These are phyloP conservation scores for Ceratocystis alfenasii DNA, from an alignment of 2,329 filamentous ascomycete species.

Conservation along the genomic window DNA sequence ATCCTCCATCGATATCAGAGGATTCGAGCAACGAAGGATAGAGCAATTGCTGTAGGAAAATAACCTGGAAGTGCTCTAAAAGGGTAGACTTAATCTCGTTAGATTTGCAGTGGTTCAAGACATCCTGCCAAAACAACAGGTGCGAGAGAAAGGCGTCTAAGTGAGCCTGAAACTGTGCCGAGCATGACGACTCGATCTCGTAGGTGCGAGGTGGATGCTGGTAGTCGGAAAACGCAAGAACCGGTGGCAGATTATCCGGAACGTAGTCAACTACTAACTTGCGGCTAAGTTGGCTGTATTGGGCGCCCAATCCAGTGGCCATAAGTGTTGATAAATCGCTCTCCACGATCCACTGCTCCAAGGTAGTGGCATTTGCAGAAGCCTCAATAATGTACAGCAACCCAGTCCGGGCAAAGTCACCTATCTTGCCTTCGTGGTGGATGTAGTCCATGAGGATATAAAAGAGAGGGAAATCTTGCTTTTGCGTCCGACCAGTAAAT, in stretches of 20 bases:
- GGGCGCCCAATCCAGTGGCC: slow-evolving; percentile 82
- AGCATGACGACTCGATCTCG: slow-evolving; percentile 62
- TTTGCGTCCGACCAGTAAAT: slow-evolving; percentile 74
- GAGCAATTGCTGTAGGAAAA: slow-evolving; percentile 89
- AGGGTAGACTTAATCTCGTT: slow-evolving; percentile 84
- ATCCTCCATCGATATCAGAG: slow-evolving; percentile 91
- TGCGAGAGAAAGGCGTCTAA: slow-evolving; percentile 91
- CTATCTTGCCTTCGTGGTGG: slow-evolving; percentile 84
- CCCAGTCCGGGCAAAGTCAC: slow-evolving; percentile 90
- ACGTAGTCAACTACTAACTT: slow-evolving; percentile 72
- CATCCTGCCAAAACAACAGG: slow-evolving; percentile 94
- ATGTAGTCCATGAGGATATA: slow-evolving; percentile 95
- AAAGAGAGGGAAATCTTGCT: slow-evolving; percentile 89
- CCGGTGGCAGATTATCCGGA: slow-evolving; percentile 63
- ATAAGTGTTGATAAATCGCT: slow-evolving; percentile 93
- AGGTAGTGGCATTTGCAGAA: slow-evolving; percentile 63
- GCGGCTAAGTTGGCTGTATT: slow-evolving; percentile 54
- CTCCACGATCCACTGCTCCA: slow-evolving; percentile 95
- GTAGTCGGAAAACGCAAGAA: slow-evolving; percentile 84
- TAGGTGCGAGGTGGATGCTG: slow-evolving; percentile 56
- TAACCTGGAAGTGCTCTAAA: slow-evolving; percentile 90
- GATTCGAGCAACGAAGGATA: slow-evolving; percentile 95
- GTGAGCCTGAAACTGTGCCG: slow-evolving; percentile 67
- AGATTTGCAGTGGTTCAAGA: slow-evolving; percentile 87
- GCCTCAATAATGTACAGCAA: slow-evolving; percentile 92